Percentiles rank a stretch among this genome's conserved stretches.
Evolutionary conservation across 192 early-diverging fungal genomes (phyloP).

Genomic region (Coemansia sp.): DNA sequence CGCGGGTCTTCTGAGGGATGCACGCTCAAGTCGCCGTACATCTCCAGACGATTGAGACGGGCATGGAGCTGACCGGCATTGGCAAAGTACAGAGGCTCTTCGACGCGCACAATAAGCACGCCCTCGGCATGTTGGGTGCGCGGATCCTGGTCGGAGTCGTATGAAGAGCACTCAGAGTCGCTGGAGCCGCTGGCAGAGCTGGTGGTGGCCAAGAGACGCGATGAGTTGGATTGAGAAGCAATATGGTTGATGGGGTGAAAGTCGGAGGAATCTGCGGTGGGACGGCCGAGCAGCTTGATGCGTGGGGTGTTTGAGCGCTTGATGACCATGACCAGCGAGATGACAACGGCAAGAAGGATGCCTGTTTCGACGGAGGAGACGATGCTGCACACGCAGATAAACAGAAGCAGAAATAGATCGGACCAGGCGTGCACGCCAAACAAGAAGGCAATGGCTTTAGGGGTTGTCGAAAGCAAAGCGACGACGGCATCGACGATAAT

Average conservation of each 20-base stretch:
- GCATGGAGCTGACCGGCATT: conserved; percentile 97
- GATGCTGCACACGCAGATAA: conserved; percentile 93
- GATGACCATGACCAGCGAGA: conserved; percentile 88
- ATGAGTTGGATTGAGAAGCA: conserved; percentile 53
- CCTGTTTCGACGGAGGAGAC: conserved; percentile 90
- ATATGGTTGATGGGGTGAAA: conserved; percentile 67
- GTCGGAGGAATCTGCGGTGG: conserved; percentile 62
- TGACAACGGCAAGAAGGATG: conserved; percentile 85
- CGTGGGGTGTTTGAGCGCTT: conserved; percentile 87
- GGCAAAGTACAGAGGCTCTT: conserved; percentile 96
- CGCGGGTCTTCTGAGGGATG: conserved; percentile 93
- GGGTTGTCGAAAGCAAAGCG: conserved; percentile 74
- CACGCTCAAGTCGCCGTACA: conserved; percentile 91
- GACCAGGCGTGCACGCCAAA: conserved; percentile 77
- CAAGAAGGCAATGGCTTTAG: conserved; percentile 79
- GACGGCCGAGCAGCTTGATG: conserved; percentile 75
- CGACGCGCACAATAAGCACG: conserved; percentile 84
- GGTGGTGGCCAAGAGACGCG: conserved; percentile 26
- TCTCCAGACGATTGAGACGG: conserved; percentile 87
- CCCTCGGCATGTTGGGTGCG: conserved; percentile 76
- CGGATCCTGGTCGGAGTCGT: conserved; percentile 21
- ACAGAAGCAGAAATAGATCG: conserved; percentile 78
- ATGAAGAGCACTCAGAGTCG: neutral
- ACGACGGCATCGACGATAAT: conserved; percentile 86
- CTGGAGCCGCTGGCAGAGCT: conserved; percentile 12